Percentiles rank a stretch among this genome's conserved stretches.
phyloP scores from a whole-genome alignment of 139 green algal genomes.

The Chlamydomonas eustigma region DNA sequence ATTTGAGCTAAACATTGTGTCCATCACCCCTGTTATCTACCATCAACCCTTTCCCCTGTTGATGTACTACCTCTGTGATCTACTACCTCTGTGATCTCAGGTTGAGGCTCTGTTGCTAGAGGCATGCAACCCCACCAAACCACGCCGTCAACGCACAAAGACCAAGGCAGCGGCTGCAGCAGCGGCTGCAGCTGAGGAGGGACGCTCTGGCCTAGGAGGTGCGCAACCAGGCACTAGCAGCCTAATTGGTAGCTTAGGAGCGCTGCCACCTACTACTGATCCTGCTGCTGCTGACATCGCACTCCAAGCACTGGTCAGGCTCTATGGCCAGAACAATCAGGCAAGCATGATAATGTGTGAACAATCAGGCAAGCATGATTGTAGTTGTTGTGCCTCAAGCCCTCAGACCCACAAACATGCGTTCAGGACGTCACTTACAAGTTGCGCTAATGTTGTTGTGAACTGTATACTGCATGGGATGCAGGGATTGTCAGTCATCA shows the following conservation, averaged over 20 bases:
- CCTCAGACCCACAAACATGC: no score
- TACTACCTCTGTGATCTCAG: not conserved
- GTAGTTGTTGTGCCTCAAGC: no score
- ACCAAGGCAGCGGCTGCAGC: not conserved
- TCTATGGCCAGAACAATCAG: not conserved
- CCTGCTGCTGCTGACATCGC: not conserved
- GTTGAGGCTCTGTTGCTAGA: slow-evolving; percentile 16
- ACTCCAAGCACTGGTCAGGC: slow-evolving; percentile 7
- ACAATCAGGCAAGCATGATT: no score
- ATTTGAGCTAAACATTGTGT: not conserved
- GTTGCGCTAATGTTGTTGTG: no score
- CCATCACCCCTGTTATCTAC: not conserved
- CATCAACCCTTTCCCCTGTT: no score
- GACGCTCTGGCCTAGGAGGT: not conserved
- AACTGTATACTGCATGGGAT: no score
- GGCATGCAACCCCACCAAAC: slow-evolving; percentile 21
- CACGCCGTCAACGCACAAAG: not conserved
- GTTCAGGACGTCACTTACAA: no score
- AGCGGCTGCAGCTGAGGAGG: not conserved
- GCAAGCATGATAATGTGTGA: no score
- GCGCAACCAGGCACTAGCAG: no score
- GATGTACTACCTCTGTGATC: no score
- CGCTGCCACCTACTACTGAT: not conserved
- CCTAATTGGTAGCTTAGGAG: not conserved
- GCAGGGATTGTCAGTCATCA: no score